A percentile compares a stretch with the other conserved stretches of the same genome.
These are phyloP conservation scores for Leishmania lainsoni DNA, from an alignment of 208 protist species.

Conservation along the genomic window DNA sequence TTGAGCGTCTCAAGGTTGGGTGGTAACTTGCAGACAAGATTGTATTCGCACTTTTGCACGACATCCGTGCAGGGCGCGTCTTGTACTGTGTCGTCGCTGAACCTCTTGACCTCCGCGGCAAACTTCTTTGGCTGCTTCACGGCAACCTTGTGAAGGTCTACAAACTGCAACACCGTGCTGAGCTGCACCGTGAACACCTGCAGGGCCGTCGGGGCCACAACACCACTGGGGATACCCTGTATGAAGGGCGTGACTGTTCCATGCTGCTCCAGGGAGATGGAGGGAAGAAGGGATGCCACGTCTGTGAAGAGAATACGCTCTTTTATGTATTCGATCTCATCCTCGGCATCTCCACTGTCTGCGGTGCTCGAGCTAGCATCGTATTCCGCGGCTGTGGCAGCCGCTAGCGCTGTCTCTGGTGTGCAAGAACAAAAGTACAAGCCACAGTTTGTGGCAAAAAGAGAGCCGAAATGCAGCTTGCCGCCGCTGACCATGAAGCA, in stretches of 20 bases:
- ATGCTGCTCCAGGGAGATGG: conserved; percentile 40
- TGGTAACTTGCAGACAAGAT: conserved; percentile 26
- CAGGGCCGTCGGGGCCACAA: conserved; percentile 54
- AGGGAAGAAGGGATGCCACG: conserved; percentile 58
- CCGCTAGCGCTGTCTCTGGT: conserved; percentile 2
- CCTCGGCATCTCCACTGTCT: conserved; percentile 1
- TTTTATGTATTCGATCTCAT: conserved; percentile 43
- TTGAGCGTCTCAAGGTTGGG: conserved; percentile 29
- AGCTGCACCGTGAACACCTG: conserved; percentile 59
- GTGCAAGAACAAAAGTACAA: conserved; percentile 54
- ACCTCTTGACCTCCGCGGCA: conserved; percentile 2
- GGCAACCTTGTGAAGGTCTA: conserved; percentile 39
- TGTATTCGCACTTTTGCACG: conserved; percentile 33
- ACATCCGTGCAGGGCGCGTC: conserved; percentile 25
- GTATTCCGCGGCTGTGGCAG: neutral
- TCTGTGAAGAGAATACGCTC: conserved; percentile 47
- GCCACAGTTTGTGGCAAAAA: conserved; percentile 52
- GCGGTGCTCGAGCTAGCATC: neutral
- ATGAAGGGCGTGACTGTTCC: conserved; percentile 32
- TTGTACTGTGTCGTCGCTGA: neutral
- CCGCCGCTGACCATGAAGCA: conserved; percentile 57
- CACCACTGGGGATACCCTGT: conserved; percentile 46
- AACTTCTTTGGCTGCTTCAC: conserved; percentile 33
- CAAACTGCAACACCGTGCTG: conserved; percentile 61
- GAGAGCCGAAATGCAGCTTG: conserved; percentile 30